These are phyloP conservation scores for Colletotrichum destructivum DNA, from an alignment of 2,329 filamentous ascomycete genomes.

Conservation along the genomic window DNA sequence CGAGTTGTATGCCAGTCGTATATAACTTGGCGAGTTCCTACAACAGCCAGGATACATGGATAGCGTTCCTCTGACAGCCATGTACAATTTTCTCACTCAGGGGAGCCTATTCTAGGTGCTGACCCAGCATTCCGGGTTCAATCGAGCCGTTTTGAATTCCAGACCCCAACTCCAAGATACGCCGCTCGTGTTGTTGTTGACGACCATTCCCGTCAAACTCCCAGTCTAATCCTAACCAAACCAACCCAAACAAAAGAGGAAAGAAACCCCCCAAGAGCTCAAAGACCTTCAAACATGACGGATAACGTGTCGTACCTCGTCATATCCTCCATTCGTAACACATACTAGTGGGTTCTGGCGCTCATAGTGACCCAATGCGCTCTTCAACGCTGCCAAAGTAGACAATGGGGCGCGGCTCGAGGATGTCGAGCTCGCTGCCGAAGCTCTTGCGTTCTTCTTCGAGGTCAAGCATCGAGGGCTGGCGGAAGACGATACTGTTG, in stretches of 20 bases:
- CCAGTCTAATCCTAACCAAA: constrained; percentile 11
- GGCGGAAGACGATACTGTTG: constrained; percentile 72
- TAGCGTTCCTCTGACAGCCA: background rate
- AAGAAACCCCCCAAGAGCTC: background rate
- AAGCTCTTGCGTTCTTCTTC: constrained; percentile 71
- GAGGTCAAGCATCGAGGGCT: constrained; percentile 70
- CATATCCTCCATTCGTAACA: constrained; percentile 7
- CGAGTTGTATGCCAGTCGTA: background rate
- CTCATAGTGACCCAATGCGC: constrained; percentile 59
- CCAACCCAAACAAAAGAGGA: background rate
- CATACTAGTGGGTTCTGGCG: background rate
- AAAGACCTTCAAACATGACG: constrained; percentile 7
- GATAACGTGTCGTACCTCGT: constrained; percentile 4
- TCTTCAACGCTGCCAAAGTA: constrained; percentile 77
- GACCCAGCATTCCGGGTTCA: background rate
- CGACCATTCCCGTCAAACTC: constrained; percentile 7
- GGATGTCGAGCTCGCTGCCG: constrained; percentile 67
- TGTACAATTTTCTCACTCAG: background rate
- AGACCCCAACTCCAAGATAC: constrained; percentile 25
- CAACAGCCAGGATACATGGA: background rate
- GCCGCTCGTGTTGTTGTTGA: constrained; percentile 16
- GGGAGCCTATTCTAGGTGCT: background rate
- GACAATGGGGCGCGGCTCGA: constrained; percentile 74
- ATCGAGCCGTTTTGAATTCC: background rate
- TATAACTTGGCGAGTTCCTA: background rate